Base-by-base conservation (phyloP, 257 asterid genomes). In the Solanum sejunctum region DNA sequence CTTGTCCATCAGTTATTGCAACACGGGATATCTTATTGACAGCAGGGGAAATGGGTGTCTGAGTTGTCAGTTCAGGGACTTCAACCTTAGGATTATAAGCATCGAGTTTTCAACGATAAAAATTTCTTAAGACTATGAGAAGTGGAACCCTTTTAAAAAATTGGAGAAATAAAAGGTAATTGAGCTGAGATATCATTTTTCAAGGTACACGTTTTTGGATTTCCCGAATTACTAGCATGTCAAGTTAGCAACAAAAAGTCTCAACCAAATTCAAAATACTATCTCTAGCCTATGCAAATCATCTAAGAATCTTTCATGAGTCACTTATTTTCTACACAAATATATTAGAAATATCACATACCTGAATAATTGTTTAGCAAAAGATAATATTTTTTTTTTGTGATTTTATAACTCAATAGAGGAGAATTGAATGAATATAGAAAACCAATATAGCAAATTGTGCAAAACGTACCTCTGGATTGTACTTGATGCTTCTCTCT, bases 1-100 rank as follows among this genome's bases (percentile, higher is more conserved):
- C 86, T 85, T 94, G 95, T 1, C 95, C 99, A 86, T 96, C 94
- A 41, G 87, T 84, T 83, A 92, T 92, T 13, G 86, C 89, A 10
- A 84, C 32, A 23, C 94, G 90, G 2, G 90, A 80, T 78, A 64
- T 78, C 20, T 77, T 86, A 54, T 18, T 82, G 0, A 80, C 9
- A 52, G 84, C 64, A 67, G 84, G 28, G 47, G 84, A 9, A 63
- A 70, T 45, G 52, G 80, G 81, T 47, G 60, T 47, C 21, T 73
- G 70, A 56, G 89, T 85, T 81, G 85, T 79, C 16, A 89, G 87
- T 88, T 92, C 83, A 26, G 84, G 18, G n/a, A 84, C 72, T 21
- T 82, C 75, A 63, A 84, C 66, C 81, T 85, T 87, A 36, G 51
- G 45, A 81, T 60, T 81, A 16, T 63, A 88, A 86, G 36, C 88